Conservation (phyloP, 2,329 filamentous ascomycete species). For the Cladosporium sp. region DNA sequence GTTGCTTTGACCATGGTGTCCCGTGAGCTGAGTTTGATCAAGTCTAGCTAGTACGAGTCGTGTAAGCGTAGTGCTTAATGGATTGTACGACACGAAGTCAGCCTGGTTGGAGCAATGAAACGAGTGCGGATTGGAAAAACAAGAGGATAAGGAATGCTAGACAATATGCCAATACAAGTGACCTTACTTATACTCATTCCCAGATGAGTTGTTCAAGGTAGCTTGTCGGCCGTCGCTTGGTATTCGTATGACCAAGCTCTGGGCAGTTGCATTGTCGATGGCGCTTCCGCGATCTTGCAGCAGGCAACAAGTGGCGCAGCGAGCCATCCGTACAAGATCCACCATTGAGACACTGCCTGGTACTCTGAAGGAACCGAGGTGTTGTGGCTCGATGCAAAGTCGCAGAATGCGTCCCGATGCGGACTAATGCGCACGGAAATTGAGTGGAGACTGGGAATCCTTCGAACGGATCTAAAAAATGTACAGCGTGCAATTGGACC, state of each 20-base stretch:
- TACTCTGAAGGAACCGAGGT: background rate
- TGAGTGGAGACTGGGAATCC: constrained; percentile 4
- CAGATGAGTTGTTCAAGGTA: background rate
- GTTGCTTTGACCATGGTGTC: constrained; percentile 18
- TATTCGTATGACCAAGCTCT: background rate
- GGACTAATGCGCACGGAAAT: background rate
- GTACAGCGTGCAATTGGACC: background rate
- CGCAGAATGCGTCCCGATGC: background rate
- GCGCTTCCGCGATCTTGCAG: background rate
- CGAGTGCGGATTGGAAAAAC: background rate
- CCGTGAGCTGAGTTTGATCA: background rate
- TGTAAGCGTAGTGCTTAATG: background rate
- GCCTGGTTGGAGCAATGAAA: background rate
- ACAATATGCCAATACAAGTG: background rate
- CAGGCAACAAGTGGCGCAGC: background rate
- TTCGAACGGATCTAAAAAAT: background rate
- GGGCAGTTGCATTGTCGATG: background rate
- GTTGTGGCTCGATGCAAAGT: background rate
- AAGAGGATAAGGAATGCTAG: background rate
- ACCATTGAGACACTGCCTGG: background rate
- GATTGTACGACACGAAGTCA: background rate
- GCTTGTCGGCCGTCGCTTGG: background rate
- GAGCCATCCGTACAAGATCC: background rate
- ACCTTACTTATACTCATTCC: background rate
- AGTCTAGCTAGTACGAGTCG: background rate